Evolutionary conservation across 2,329 filamentous ascomycete species (phyloP), one percentile per base, ranked within the genome.

Genomic region (Aspergillus novofumigatus): DNA sequence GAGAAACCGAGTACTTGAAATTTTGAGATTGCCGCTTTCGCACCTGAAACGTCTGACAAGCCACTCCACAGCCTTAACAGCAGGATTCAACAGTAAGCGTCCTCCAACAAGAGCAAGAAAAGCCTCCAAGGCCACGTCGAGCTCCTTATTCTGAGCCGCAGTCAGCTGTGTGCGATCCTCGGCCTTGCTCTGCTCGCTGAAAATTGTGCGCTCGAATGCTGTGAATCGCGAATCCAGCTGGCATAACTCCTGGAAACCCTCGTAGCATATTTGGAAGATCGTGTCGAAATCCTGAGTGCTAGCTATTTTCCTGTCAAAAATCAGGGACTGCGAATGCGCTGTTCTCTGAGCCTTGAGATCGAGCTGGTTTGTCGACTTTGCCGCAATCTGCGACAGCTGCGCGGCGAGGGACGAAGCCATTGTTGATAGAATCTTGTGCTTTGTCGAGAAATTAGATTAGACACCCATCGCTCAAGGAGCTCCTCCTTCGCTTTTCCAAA

Each of bases 21-120:
- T 32, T 29, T 38, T 29, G 42, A 29, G 23, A n/a, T 10, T 23
- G 11, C 35, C 26, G 32, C 21, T 26, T 38, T 66, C 81, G 60
- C 78, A 95, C 91, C 88, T 86, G 69, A 97, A 99, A 67, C 93
- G 83, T 68, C 94, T 83, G 54, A 99, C 84, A 49, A 99, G 82
- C 94, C 94, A 99, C 78, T 99, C 95, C 41, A 97, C 81, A 17
- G 92, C 87, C 76, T 95, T 96, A 54, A 96, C 85, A 0, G 91
- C 91, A 44, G 94, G 93, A 77, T 88, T 92, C 32, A 99, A 80
- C 61, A 93, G 81, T 63, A 99, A 72, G 44, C 89, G 84, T 26
- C 87, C 86, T 23, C 90, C 89, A 10, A 89, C 86, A 14, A 97
- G 81, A 32, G 87, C 88, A 63, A 99, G 79, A 70, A 97, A 99